A percentile compares a stretch with the other conserved stretches of the same genome.
phyloP scores from a whole-genome alignment of 1,284 basidiomycete species.

The Flammula alnicola region DNA sequence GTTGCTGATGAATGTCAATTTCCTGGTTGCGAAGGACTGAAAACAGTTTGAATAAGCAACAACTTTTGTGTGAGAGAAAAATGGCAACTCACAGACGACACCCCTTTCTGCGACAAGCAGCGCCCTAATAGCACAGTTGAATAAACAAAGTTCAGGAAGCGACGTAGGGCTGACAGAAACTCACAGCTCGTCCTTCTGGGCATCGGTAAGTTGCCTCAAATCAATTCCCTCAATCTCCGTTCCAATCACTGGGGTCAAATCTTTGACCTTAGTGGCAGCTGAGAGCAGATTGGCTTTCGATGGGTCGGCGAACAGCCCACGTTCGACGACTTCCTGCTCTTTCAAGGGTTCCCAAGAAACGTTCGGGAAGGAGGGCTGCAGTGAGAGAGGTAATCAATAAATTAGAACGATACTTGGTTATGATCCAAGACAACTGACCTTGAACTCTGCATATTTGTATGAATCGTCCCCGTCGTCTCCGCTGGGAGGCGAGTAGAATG shows the following conservation, averaged over 20 bases:
- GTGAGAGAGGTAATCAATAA: slow-evolving; percentile 2
- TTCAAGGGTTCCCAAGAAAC: slow-evolving; percentile 67
- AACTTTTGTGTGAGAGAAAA: slow-evolving; percentile 8
- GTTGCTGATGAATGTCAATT: slow-evolving; percentile 69
- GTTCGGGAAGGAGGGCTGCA: slow-evolving; percentile 67
- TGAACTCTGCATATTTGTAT: slow-evolving; percentile 66
- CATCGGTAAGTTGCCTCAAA: slow-evolving; percentile 58
- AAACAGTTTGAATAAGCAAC: slow-evolving; percentile 29
- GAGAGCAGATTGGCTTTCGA: slow-evolving; percentile 59
- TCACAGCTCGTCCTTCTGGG: slow-evolving; percentile 72
- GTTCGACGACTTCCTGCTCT: slow-evolving; percentile 63
- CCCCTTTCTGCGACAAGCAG: slow-evolving; percentile 72
- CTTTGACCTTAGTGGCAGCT: slow-evolving; percentile 61
- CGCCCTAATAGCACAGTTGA: slow-evolving; percentile 45
- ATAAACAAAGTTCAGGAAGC: slow-evolving; percentile 5
- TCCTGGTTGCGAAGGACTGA: slow-evolving; percentile 77
- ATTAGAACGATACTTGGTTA: background rate
- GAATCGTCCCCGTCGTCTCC: slow-evolving; percentile 52
- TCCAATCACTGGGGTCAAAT: slow-evolving; percentile 67
- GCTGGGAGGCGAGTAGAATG: slow-evolving; percentile 67
- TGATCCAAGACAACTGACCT: slow-evolving; percentile 43
- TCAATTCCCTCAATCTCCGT: slow-evolving; percentile 70
- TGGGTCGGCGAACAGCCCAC: slow-evolving; percentile 64
- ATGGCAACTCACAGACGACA: slow-evolving; percentile 62
- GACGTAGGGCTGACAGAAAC: no score